phyloP scores from a whole-genome alignment of 305 asterid species.

The Stenogyne calaminthoides region DNA sequence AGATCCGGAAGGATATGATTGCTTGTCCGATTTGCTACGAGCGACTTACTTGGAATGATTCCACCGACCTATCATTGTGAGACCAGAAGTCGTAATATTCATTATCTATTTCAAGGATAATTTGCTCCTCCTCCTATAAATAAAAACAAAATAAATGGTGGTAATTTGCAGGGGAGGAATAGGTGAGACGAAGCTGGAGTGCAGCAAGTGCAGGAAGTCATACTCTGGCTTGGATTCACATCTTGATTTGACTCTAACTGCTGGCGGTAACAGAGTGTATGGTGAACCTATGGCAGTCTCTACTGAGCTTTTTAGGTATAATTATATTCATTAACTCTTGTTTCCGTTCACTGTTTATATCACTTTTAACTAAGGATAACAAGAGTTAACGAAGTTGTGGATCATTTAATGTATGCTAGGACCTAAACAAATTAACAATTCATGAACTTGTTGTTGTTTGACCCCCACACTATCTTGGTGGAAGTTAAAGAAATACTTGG shows the following conservation, averaged over 20 bases:
- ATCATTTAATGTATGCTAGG: too few relatives aligned
- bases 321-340: too few relatives aligned
- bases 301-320: slow-evolving; percentile 81
- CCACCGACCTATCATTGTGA: slow-evolving; percentile 50
- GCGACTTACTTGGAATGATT: slow-evolving; percentile 45
- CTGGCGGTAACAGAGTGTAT: slow-evolving; percentile 63
- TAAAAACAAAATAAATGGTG: not conserved
- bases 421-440: too few relatives aligned
- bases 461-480: too few relatives aligned
- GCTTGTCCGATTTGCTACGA: slow-evolving; percentile 86
- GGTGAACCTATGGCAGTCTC: slow-evolving; percentile 71
- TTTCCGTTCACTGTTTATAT: too few relatives aligned
- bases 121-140: not conserved
- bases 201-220: slow-evolving; percentile 63
- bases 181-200: slow-evolving; percentile 46
- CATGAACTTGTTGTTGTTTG: too few relatives aligned
- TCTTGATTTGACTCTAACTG: slow-evolving; percentile 66
- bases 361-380: too few relatives aligned
- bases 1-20: slow-evolving; percentile 46
- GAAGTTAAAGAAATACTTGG: too few relatives aligned
- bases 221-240: slow-evolving; percentile 61
- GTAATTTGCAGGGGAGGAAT: slow-evolving; percentile 47
- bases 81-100: slow-evolving; percentile 15
- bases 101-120: not conserved
- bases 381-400: too few relatives aligned